These are phyloP conservation scores for Mycena alexandri DNA, from an alignment of 768 basidiomycete genomes.

Conservation along the genomic window DNA sequence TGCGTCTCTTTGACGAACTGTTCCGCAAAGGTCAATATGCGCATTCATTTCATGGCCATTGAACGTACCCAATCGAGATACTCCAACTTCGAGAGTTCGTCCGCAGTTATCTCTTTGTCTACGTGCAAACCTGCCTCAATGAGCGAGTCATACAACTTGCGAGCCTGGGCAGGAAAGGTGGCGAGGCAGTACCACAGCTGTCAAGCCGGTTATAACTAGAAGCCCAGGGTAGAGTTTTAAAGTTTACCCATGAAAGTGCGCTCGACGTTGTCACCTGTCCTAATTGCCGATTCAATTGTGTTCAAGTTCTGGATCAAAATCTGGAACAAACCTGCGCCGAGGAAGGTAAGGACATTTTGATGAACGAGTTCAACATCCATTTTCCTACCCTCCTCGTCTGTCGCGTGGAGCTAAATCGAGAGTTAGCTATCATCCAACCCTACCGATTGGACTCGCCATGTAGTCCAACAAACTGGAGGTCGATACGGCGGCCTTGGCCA, in stretches of 20 bases:
- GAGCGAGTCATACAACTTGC: slow-evolving; percentile 30
- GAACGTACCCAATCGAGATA: slow-evolving; percentile 35
- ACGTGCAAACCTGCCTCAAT: slow-evolving; percentile 22
- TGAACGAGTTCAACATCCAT: slow-evolving; percentile 32
- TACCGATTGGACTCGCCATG: slow-evolving; percentile 4
- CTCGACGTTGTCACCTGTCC: slow-evolving; percentile 34
- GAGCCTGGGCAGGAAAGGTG: slow-evolving; percentile 28
- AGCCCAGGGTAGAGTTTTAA: background rate
- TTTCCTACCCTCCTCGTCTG: slow-evolving; percentile 32
- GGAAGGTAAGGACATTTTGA: slow-evolving; percentile 31
- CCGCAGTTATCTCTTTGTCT: slow-evolving; percentile 32
- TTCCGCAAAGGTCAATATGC: background rate
- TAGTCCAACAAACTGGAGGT: slow-evolving; percentile 32
- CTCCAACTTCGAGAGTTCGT: slow-evolving; percentile 30
- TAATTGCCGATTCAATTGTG: no score
- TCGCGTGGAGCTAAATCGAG: slow-evolving; percentile 25
- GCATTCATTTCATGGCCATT: no score
- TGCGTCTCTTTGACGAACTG: slow-evolving; percentile 31
- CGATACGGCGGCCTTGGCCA: slow-evolving; percentile 9
- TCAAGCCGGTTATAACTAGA: background rate
- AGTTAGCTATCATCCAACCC: background rate
- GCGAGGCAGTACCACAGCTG: slow-evolving; percentile 35
- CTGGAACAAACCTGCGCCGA: slow-evolving; percentile 9
- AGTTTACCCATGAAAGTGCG: slow-evolving; percentile 26
- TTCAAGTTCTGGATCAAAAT: no score